Evolutionary conservation across 768 basidiomycete genomes (phyloP), one percentile per base, ranked within the genome.

Genomic region (Mycena haematopus): DNA sequence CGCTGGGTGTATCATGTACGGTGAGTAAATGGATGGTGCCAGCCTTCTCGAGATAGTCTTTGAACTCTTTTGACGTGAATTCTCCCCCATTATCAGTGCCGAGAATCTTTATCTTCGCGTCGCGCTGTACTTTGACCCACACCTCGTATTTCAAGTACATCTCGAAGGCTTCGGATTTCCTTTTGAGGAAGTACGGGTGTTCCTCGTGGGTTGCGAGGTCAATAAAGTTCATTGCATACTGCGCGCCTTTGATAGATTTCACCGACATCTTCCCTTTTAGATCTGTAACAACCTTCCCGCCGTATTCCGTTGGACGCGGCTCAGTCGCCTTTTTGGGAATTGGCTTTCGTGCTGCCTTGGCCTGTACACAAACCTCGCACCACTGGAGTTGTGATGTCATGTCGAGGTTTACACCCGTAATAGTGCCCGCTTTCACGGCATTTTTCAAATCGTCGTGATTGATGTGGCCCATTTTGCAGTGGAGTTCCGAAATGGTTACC

Each of bases 391-490:
- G 65, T 65, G 56, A 73, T 76, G 33, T 70, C 68, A n/a, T 68
- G 61, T 17, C 60, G 66, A 79, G 66, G 4, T 67, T 63, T 11
- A 81, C 0, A 11, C 77, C 77, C 1, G 56, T 69, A 22, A 80
- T 62, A 40, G 69, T 62, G 1, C 70, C 71, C 9, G 72, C 15
- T 11, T 54, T 33, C 0, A 77, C 58, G 70, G 76, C 70, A 19
- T 66, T 24, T 1, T 58, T 47, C n/a, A 76, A 68, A 2, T 70
- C 60, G 0, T 70, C 65, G 8, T 67, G 69, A 19, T 75, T 68
- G 14, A 77, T 68, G 54, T 81, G 79, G 0, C 31, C 78, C 54
- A 80, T 69, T 9, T 56, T 46, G 2, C 63, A 60, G 46, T 82
- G 79, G 7, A 79, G 65, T 42, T 77, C 70, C 31, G 31, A 33